Evolutionary conservation across 495 filamentous ascomycete species (phyloP).

Genomic region (Penicillium angulare): DNA sequence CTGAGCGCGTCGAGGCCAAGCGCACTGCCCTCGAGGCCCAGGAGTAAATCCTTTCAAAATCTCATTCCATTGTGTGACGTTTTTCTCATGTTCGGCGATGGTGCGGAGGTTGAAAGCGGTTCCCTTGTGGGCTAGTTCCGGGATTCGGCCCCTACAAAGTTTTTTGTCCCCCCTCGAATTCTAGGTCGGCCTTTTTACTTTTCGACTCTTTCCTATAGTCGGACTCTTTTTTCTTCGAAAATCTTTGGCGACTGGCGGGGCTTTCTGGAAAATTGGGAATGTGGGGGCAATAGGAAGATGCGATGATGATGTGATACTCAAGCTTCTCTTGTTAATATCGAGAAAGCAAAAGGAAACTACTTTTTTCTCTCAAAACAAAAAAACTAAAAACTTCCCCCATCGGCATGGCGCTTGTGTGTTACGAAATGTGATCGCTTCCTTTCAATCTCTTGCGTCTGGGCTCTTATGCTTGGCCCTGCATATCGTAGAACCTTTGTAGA

Average conservation of each 20-base stretch:
- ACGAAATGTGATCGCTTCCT: constrained; percentile 18
- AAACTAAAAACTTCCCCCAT: constrained; percentile 15
- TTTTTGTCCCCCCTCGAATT: constrained; percentile 18
- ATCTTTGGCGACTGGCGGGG: constrained; percentile 12
- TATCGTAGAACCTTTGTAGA: no score
- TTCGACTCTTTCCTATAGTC: constrained; percentile 26
- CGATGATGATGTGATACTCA: constrained; percentile 38
- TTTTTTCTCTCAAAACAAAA: constrained; percentile 25
- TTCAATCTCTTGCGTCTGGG: not conserved
- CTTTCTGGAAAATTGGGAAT: constrained; percentile 20
- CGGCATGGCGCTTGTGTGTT: constrained; percentile 19
- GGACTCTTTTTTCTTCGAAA: constrained; percentile 15
- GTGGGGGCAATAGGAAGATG: constrained; percentile 29
- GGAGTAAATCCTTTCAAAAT: constrained; percentile 51
- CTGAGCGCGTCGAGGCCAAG: constrained; percentile 86
- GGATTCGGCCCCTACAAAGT: constrained; percentile 17
- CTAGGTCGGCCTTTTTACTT: constrained; percentile 29
- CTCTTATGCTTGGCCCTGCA: not conserved
- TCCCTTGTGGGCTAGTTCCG: constrained; percentile 21
- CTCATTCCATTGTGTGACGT: constrained; percentile 34
- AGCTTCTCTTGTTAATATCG: constrained; percentile 34
- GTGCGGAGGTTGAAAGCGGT: constrained; percentile 44
- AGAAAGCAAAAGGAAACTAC: constrained; percentile 34
- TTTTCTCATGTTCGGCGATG: constrained; percentile 38
- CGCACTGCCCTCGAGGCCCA: constrained; percentile 76